Evolutionary conservation across 2,329 filamentous ascomycete genomes (phyloP).

Genomic region (Aspergillus hortae): DNA sequence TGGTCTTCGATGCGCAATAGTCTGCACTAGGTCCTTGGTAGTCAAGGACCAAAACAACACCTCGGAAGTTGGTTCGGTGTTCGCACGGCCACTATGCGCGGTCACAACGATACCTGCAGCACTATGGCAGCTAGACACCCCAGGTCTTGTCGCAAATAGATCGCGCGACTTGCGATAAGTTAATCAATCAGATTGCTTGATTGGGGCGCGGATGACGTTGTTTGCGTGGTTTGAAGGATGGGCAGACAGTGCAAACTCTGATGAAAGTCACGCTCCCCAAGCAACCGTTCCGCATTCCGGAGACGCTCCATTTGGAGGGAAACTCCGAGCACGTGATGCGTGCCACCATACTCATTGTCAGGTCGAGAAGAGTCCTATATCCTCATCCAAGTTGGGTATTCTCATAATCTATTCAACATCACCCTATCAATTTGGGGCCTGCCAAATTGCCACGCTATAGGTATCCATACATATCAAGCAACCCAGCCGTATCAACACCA

Average conservation of each 20-base stretch:
- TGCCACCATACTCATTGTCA: neutral
- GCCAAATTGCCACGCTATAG: slow-evolving; percentile 9
- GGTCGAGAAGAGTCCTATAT: neutral
- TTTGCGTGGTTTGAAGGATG: slow-evolving; percentile 39
- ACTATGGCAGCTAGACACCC: slow-evolving; percentile 7
- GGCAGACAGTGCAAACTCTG: slow-evolving; percentile 41
- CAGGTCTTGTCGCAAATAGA: slow-evolving; percentile 6
- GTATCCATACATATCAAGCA: slow-evolving; percentile 1
- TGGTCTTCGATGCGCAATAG: neutral
- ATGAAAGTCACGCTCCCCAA: neutral
- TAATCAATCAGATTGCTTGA: slow-evolving; percentile 22
- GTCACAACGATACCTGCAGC: neutral
- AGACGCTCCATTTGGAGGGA: neutral
- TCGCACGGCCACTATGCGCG: neutral
- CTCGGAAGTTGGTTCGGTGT: neutral
- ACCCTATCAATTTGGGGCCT: slow-evolving; percentile 10
- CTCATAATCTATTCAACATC: neutral
- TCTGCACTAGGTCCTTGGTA: neutral
- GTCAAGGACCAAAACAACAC: neutral
- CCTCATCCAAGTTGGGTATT: too few species aligned
- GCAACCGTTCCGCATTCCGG: neutral
- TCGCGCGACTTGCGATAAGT: slow-evolving; percentile 15
- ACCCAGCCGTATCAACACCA: slow-evolving; percentile 3
- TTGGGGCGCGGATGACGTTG: slow-evolving; percentile 26
- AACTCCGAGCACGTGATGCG: neutral